Evolutionary conservation across 2,329 filamentous ascomycete genomes (phyloP), one percentile per base, ranked within the genome.

Genomic region (Clonostachys rhizophaga): DNA sequence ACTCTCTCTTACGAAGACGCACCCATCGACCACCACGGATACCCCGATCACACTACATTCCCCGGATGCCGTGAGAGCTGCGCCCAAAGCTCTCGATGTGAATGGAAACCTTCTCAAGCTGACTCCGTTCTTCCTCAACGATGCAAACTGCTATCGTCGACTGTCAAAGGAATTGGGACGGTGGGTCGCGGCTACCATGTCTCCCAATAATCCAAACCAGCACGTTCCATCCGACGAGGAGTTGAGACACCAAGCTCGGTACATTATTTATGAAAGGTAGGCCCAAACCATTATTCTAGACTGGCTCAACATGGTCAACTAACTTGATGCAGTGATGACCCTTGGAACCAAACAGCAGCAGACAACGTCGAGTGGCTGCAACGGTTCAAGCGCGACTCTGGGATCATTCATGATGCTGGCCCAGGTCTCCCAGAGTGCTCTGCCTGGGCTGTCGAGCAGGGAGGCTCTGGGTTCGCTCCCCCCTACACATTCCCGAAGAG

Each of bases 361-460:
- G 81, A 84, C 55, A 84, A 84, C 52, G 71, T 69, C 1, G 80
- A 84, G 60, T 85, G 81, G 81, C 69, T 85, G 12, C 69, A 74
- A 47, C 73, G 80, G 41, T 84, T 85, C 66, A 84, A 85, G 60
- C 72, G 78, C 11, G 72, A 79, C 43, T 70, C 67, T 1, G 78
- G 78, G 16, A 74, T 84, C 33, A 59, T 76, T 1, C 60, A 68
- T n/a, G 65, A 69, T 10, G 62, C 67, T 5, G 76, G 79, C 0
- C 78, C 78, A 0, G 78, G 78, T 3, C 66, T 83, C 0, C 66
- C 70, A 0, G 52, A 58, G 3, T 64, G 60, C 20, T 50, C 59
- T 7, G 58, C 66, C 0, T 81, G 78, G 78, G 68, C 68, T 42
- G 52, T 74, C 3, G 57, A 63, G n/a, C 69, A 74, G 39, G 77